A percentile compares a stretch with the other conserved stretches of the same genome.
Conservation (phyloP, 192 early-diverging fungal genomes). For the Gryganskiella cystojenkinii region DNA sequence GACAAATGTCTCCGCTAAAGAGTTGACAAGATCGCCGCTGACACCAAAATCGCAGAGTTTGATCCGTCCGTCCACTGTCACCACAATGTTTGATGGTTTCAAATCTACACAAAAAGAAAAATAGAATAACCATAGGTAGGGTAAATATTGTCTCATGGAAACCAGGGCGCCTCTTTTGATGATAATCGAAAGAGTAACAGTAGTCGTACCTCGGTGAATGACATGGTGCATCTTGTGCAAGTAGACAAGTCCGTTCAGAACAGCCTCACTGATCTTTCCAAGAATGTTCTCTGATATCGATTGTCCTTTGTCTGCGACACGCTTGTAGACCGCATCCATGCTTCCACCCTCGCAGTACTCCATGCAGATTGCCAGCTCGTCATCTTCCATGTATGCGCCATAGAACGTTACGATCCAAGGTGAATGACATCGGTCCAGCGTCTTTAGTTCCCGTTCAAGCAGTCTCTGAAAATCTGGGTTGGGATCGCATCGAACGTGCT, state of each 20-base stretch:
- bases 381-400: slow-evolving; percentile 90
- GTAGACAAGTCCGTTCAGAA: slow-evolving; percentile 93
- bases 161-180: neutral
- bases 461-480: slow-evolving; percentile 78
- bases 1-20: slow-evolving; percentile 93
- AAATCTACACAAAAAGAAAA: slow-evolving; percentile 70
- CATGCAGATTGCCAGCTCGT: slow-evolving; percentile 93
- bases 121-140: no score
- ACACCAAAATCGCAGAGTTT: slow-evolving; percentile 99
- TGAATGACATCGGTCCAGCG: slow-evolving; percentile 89
- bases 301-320: slow-evolving; percentile 69
- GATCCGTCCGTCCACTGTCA: slow-evolving; percentile 89
- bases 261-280: slow-evolving; percentile 89
- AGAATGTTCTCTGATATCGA: slow-evolving; percentile 90
- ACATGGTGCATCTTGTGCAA: slow-evolving; percentile 83
- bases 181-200: neutral
- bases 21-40: slow-evolving; percentile 88
- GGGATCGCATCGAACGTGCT: slow-evolving; percentile 51
- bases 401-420: slow-evolving; percentile 96
- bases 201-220: slow-evolving; percentile 86
- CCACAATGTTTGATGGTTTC: slow-evolving; percentile 98
- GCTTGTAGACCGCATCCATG: slow-evolving; percentile 92
- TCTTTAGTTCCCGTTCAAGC: slow-evolving; percentile 91
- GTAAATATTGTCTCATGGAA: no score
- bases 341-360: slow-evolving; percentile 97